Evolutionary conservation across 2,329 filamentous ascomycete species (phyloP).

Genomic region (Botrytis fabae): DNA sequence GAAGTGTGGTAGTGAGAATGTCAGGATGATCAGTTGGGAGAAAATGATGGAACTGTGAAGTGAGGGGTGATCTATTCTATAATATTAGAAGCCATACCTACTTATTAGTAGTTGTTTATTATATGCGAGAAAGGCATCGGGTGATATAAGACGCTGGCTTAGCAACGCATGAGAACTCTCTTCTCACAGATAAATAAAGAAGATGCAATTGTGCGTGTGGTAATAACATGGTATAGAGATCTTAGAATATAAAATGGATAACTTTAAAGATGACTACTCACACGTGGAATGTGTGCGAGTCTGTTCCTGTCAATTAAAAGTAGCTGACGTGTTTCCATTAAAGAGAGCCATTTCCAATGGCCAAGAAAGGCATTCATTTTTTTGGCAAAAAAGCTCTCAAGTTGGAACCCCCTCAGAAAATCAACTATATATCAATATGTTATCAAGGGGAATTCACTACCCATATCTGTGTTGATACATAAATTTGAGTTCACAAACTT

Average conservation of each 20-base stretch:
- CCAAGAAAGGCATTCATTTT: not conserved
- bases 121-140: not conserved
- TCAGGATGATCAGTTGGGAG: not conserved
- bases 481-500: not conserved
- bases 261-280: not conserved
- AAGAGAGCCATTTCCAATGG: not conserved
- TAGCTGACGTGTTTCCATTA: not conserved
- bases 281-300: not conserved
- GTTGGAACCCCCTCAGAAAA: not conserved
- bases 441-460: fast-evolving
- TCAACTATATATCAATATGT: not conserved
- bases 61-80: not conserved
- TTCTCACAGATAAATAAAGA: not conserved
- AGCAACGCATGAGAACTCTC: not conserved
- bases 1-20: not conserved
- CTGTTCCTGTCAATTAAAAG: no score
- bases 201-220: not conserved
- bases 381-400: not conserved
- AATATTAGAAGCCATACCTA: not conserved
- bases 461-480: not conserved
- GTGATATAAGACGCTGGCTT: not conserved
- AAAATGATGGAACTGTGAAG: not conserved
- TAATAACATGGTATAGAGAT: not conserved
- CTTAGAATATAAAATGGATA: not conserved
- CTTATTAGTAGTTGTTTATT: not conserved